Conservation (phyloP, 176 grass and related monocot species). For the Oryza australiensis region DNA sequence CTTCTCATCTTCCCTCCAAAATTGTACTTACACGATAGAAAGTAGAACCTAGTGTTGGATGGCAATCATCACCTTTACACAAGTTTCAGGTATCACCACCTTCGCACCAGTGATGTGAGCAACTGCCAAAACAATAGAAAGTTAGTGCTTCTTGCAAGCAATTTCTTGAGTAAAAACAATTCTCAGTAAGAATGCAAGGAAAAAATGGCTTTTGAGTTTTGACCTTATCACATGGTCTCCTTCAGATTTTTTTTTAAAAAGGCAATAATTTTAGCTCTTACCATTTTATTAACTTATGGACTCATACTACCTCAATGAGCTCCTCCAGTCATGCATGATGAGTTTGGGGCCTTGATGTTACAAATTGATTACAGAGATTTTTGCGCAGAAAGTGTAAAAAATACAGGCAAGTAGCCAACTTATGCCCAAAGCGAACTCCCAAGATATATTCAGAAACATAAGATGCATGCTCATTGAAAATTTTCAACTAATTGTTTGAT, state of each 20-base stretch:
- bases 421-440: not conserved
- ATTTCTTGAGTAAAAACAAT: not conserved
- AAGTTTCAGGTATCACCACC: slow-evolving; percentile 54
- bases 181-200: not conserved
- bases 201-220: slow-evolving; percentile 8
- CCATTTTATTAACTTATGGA: not conserved
- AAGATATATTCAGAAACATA: not conserved
- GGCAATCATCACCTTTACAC: not conserved
- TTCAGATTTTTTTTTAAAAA: not conserved
- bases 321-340: not conserved
- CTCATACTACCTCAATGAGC: not conserved
- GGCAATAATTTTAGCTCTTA: not conserved
- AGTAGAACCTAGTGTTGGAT: not conserved
- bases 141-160: not conserved
- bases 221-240: not conserved
- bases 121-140: slow-evolving; percentile 40
- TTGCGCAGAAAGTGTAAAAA: not conserved
- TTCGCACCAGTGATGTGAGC: slow-evolving; percentile 74
- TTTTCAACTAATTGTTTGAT: not conserved
- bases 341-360: not conserved
- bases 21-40: slow-evolving; percentile 48
- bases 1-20: slow-evolving; percentile 44
- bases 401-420: not conserved
- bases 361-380: not conserved
- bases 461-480: not conserved